A percentile compares a stretch with the other conserved stretches of the same genome.
Evolutionary conservation across 352 stramenopile genomes (phyloP).

Genomic region (Saprolegnia diclina): DNA sequence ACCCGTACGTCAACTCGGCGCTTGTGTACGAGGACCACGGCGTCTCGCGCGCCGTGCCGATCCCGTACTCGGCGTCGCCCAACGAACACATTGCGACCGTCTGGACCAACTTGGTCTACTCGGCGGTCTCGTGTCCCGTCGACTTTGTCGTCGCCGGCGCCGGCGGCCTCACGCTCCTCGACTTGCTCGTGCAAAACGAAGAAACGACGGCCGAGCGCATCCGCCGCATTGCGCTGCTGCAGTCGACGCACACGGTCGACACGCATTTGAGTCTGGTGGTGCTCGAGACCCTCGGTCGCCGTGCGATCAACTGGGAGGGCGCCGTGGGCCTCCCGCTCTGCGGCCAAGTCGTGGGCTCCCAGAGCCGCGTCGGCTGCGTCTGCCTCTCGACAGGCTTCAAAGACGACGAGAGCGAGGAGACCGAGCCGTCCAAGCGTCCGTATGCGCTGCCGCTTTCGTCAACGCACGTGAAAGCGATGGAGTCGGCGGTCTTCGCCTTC

Average conservation of each 20-base stretch:
- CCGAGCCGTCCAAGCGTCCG: conserved; percentile 45
- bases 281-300: conserved; percentile 72
- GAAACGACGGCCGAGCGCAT: conserved; percentile 11
- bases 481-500: conserved; percentile 22
- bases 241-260: conserved; percentile 28
- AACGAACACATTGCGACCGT: conserved; percentile 20
- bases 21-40: conserved; percentile 10
- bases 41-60: background rate
- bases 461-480: conserved; percentile 19
- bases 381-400: conserved; percentile 28
- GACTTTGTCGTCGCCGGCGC: conserved; percentile 16
- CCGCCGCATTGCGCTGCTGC: conserved; percentile 21
- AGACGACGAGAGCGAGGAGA: conserved; percentile 37
- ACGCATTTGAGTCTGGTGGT: conserved; percentile 51
- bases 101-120: conserved; percentile 21
- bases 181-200: conserved; percentile 18
- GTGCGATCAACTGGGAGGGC: conserved; percentile 85
- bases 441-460: conserved; percentile 21
- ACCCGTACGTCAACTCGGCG: conserved; percentile 22
- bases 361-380: conserved; percentile 26
- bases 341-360: conserved; percentile 22
- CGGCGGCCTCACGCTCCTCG: conserved; percentile 8
- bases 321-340: conserved; percentile 43
- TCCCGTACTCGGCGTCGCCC: conserved; percentile 20
- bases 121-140: background rate